Evolutionary conservation across 2,329 filamentous ascomycete genomes (phyloP).

Genomic region (Hyphodiscus sp.): DNA sequence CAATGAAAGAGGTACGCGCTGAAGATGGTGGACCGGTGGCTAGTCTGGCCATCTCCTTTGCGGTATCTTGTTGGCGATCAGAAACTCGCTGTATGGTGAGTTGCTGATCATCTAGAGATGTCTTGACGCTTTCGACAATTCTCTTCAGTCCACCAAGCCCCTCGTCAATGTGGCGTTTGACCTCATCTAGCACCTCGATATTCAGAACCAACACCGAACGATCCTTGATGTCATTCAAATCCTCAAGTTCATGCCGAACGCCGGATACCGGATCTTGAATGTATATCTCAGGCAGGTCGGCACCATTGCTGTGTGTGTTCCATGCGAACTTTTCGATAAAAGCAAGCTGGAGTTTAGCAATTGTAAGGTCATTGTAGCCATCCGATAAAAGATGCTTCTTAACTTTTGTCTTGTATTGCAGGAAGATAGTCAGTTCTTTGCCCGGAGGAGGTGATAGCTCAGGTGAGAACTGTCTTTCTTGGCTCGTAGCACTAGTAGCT

Average conservation of each 20-base stretch:
- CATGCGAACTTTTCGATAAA: conserved; percentile 99
- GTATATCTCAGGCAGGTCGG: conserved; percentile 92
- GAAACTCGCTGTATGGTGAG: conserved; percentile 78
- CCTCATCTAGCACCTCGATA: conserved; percentile 86
- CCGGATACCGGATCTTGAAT: conserved; percentile 94
- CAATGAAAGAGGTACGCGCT: conserved; percentile 24
- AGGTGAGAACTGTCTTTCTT: conserved; percentile 47
- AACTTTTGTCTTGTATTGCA: conserved; percentile 95
- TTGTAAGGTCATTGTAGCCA: conserved; percentile 75
- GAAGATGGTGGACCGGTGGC: conserved; percentile 20
- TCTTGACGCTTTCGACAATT: conserved; percentile 80
- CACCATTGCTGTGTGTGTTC: conserved; percentile 93
- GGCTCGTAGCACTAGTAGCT: conserved; percentile 21
- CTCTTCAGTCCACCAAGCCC: conserved; percentile 73
- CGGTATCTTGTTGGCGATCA: conserved; percentile 81
- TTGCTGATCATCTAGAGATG: conserved; percentile 76
- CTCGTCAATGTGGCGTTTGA: conserved; percentile 94
- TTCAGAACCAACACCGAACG: conserved; percentile 92
- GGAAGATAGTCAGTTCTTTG: conserved; percentile 86
- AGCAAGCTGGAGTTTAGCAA: conserved; percentile 83
- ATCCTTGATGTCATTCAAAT: conserved; percentile 88
- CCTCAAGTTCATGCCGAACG: conserved; percentile 93
- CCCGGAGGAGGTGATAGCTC: conserved; percentile 64
- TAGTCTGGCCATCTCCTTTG: conserved; percentile 70
- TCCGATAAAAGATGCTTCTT: conserved; percentile 91